Evolutionary conservation across 257 asterid genomes (phyloP).

Genomic region (Orobanche coerulescens): DNA sequence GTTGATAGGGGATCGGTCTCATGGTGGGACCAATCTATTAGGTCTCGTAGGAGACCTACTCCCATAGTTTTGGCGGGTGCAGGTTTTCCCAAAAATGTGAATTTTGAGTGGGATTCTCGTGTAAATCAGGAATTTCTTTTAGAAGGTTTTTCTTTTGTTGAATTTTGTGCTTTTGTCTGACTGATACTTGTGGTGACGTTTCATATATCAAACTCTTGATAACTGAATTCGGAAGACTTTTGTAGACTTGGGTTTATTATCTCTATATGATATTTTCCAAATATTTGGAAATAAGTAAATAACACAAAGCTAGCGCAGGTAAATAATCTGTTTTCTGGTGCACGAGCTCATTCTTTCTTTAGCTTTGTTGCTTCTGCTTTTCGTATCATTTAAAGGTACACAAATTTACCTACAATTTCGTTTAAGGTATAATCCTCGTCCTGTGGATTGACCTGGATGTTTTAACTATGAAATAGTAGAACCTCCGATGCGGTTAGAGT

Average conservation of each 20-base stretch:
- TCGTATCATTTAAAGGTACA: too few relatives aligned
- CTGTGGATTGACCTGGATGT: background rate
- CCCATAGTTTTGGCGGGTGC: background rate
- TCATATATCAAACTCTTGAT: background rate
- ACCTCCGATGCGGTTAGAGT: background rate
- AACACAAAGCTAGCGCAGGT: background rate
- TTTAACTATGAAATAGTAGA: background rate
- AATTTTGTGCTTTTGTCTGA: background rate
- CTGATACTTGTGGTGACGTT: conserved; percentile 14
- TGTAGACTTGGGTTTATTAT: background rate
- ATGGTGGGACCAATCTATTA: too few relatives aligned
- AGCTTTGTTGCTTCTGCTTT: conserved; percentile 1
- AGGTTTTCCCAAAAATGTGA: background rate
- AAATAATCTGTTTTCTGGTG: background rate
- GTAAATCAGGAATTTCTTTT: background rate
- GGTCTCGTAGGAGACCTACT: too few relatives aligned
- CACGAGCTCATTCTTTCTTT: background rate
- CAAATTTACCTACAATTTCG: too few relatives aligned
- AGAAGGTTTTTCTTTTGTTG: background rate
- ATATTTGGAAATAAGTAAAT: background rate
- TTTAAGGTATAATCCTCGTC: background rate
- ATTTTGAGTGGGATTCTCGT: background rate
- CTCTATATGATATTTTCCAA: background rate
- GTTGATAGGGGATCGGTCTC: too few relatives aligned
- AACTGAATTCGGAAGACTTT: background rate